Evolutionary conservation across 345 rosid genomes (phyloP), one percentile per base, ranked within the genome.

Genomic region (Lepidium sativum): DNA sequence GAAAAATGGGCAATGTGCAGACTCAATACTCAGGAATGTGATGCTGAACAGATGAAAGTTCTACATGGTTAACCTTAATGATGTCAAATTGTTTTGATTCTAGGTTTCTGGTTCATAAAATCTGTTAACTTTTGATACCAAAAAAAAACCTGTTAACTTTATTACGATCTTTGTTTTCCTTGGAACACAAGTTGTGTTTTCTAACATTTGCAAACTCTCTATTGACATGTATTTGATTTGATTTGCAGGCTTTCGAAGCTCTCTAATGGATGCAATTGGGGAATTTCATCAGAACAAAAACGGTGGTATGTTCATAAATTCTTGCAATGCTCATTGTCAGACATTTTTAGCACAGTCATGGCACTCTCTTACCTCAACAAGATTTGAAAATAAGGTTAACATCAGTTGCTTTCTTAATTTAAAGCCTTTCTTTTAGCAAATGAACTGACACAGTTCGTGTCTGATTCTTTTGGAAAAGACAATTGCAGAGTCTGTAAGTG

Each of bases 241-340:
- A 15, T 44, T 23, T 68, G 45, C 79, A 87, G 97, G 83, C 58
- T 87, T 77, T 55, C 89, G 88, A 10, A 63, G 62, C 43, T 84
- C 98, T 54, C 31, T 89, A 79, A 75, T 89, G 70, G 81, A 78
- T 47, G 81, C 82, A 12, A 49, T 87, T 2, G 65, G 67, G 15
- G 66, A 59, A 51, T 76, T 80, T 77, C 78, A 69, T 74, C 67
- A 80, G 77, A 72, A 49, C 20, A 63, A 72, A 60, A 76, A 60
- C 33, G 80, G 72, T 3, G 97, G 91, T 6, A 57, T 85, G 80
- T 92, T 86, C 77, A 78, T 89, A 81, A 81, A 87, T 74, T 89
- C 98, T 0, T 92, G 96, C 76, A 82, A 60, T 75, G 44, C 68
- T 67, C 94, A 86, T 70, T 86, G 92, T 75, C 98, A 92, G 70